Evolutionary conservation across 805 yeast species (phyloP).

Genomic region (Ogataea angusta): DNA sequence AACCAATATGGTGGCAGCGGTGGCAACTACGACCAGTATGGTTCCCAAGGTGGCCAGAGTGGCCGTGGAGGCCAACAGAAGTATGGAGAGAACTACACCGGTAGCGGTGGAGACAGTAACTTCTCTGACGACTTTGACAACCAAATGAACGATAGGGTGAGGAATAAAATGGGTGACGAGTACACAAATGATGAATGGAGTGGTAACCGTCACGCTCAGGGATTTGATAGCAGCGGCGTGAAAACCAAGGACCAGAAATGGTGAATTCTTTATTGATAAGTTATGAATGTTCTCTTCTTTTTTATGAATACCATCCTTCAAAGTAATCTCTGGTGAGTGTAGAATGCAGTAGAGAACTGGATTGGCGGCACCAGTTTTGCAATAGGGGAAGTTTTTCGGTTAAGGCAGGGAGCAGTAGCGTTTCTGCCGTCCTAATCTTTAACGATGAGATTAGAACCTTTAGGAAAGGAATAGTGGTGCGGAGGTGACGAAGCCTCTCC

Average conservation of each 20-base stretch:
- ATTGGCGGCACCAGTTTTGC: slow-evolving; percentile 23
- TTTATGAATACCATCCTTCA: slow-evolving; percentile 28
- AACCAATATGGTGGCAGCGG: slow-evolving; percentile 7
- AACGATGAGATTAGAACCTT: slow-evolving; percentile 11
- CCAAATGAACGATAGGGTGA: slow-evolving; percentile 12
- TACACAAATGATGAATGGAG: slow-evolving; percentile 5
- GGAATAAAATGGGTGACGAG: slow-evolving; percentile 15
- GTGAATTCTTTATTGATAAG: slow-evolving; percentile 3
- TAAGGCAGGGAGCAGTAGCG: slow-evolving; percentile 11
- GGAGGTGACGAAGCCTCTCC: slow-evolving; percentile 15
- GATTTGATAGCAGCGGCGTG: slow-evolving; percentile 12
- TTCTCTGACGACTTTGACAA: slow-evolving; percentile 9
- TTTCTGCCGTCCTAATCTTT: slow-evolving; percentile 2
- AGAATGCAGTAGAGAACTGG: slow-evolving; percentile 16
- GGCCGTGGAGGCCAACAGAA: neutral
- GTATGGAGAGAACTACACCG: neutral
- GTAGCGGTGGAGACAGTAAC: neutral
- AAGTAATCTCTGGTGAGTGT: slow-evolving; percentile 22
- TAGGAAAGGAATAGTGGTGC: slow-evolving; percentile 21
- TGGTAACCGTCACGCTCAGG: slow-evolving; percentile 12
- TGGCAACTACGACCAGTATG: neutral
- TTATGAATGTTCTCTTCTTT: slow-evolving; percentile 1
- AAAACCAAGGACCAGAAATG: slow-evolving; percentile 5
- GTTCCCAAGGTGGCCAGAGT: neutral
- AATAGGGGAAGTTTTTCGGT: neutral